Percentiles rank a stretch among this genome's conserved stretches.
phyloP scores from a whole-genome alignment of 1,284 basidiomycete genomes.

The Ceratobasidium sp. region DNA sequence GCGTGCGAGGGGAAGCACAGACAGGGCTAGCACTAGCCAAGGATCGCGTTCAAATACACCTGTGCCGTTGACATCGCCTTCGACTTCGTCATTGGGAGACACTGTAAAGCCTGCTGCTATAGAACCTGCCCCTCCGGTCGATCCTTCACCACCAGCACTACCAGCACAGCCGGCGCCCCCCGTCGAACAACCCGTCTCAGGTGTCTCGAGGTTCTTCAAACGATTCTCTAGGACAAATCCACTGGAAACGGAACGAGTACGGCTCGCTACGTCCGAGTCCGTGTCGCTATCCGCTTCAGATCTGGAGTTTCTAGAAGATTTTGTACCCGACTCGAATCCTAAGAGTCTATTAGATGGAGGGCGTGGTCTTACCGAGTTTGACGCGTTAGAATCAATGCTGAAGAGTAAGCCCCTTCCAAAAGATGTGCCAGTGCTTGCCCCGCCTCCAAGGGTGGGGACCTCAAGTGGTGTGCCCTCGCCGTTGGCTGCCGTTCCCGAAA shows the following conservation, averaged over 20 bases:
- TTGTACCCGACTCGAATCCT: constrained; percentile 13
- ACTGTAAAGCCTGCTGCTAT: constrained; percentile 5
- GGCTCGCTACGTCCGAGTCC: constrained; percentile 28
- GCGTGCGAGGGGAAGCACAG: constrained; percentile 26
- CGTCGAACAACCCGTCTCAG: constrained; percentile 8
- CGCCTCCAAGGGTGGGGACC: constrained; percentile 11
- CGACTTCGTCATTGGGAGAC: constrained; percentile 33
- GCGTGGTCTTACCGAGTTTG: constrained; percentile 23
- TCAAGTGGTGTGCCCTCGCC: constrained; percentile 28
- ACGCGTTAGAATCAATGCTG: constrained; percentile 32
- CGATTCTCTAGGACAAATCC: constrained; percentile 30
- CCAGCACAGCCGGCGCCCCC: background rate
- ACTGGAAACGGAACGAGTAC: constrained; percentile 9
- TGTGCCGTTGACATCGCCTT: constrained; percentile 31
- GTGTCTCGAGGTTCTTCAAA: constrained; percentile 35
- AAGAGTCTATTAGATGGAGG: constrained; percentile 31
- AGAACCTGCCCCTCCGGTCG: constrained; percentile 2
- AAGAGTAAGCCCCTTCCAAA: constrained; percentile 31
- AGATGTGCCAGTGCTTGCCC: constrained; percentile 19
- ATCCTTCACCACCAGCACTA: background rate
- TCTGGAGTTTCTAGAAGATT: constrained; percentile 34
- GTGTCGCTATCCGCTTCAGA: constrained; percentile 20
- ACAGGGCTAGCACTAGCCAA: constrained; percentile 11
- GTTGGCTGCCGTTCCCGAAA: constrained; percentile 26
- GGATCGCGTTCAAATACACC: constrained; percentile 27